Base-by-base conservation (phyloP, 164 flowering plant genomes). In the Magnolia sinica region DNA sequence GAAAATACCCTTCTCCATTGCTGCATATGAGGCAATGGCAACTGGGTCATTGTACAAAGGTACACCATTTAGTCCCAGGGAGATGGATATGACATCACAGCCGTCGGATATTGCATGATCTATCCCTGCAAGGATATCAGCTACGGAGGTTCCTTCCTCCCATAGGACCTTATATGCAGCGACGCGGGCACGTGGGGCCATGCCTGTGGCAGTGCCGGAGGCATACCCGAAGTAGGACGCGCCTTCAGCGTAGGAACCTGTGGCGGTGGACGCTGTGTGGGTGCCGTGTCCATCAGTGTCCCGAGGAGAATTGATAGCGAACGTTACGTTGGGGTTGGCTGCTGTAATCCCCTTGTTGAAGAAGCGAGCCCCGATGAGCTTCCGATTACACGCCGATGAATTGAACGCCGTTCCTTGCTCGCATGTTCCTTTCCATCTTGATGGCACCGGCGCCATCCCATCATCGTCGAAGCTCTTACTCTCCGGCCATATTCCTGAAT, bases 401-500 rank as follows among this genome's bases (percentile, higher is more conserved):
- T 80, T 85, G 82, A 91, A 91, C 4, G 80, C 67, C 2, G 82
- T 81, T 0, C 95, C 92, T 27, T 1, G 23, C 55, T 83, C 86
- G 51, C 96, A 92, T 50, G 67, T 73, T 8, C 96, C 96, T 78
- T 84, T 89, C 98, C 98, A 91, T 74, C 83, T 85, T 7, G 82
- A 59, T 8, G 96, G 98, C 49, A 88, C 70, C 24, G 78, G 82
- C 4, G 81, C 8, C 87, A 91, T 77, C 5, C 90, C 91, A 8
- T 81, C 71, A 73, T 93, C 98, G 5, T n/a, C 72, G 37, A 76
- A 93, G 81, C 96, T 93, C 69, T 77, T 71, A 50, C 93, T 91
- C 78, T 93, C 96, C 1, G 98, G 98, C 96, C 96, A 93, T 45
- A 93, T 58, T 19, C 98, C 96, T 5, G 90, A 82, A 74, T 93